Evolutionary conservation across 495 filamentous ascomycete species (phyloP).

Genomic region (Aeminium ludgeri): DNA sequence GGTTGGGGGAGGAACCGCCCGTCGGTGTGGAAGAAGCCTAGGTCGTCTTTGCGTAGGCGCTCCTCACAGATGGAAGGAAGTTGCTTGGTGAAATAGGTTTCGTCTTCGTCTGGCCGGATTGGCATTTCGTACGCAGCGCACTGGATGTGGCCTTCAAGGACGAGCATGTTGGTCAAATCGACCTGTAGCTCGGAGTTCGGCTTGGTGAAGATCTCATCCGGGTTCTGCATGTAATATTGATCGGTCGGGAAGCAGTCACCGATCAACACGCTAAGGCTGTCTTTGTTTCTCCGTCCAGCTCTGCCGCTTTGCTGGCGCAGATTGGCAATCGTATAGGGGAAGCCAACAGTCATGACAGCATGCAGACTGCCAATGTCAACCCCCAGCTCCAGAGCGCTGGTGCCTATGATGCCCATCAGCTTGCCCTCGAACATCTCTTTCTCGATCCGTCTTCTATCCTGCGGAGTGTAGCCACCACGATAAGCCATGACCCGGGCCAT

Average conservation of each 20-base stretch:
- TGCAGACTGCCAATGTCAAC: constrained; percentile 94
- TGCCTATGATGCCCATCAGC: constrained; percentile 83
- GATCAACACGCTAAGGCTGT: constrained; percentile 78
- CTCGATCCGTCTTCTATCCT: constrained; percentile 82
- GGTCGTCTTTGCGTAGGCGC: constrained; percentile 51
- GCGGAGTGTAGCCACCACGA: constrained; percentile 85
- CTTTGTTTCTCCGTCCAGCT: constrained; percentile 82
- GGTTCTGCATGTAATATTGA: constrained; percentile 93
- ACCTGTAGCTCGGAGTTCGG: constrained; percentile 80
- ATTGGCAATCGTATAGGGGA: constrained; percentile 89
- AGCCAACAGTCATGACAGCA: constrained; percentile 83
- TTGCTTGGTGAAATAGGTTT: constrained; percentile 60
- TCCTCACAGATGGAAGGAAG: constrained; percentile 56
- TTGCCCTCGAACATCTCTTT: constrained; percentile 95
- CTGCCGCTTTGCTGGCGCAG: constrained; percentile 87
- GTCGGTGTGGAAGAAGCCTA: constrained; percentile 80
- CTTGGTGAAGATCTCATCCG: constrained; percentile 86
- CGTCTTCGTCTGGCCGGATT: constrained; percentile 59
- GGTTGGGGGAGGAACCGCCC: constrained; percentile 76
- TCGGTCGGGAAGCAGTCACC: constrained; percentile 88
- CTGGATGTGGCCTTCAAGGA: constrained; percentile 85
- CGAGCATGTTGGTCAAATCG: constrained; percentile 77
- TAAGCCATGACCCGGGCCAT: constrained; percentile 83
- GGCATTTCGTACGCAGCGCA: constrained; percentile 94
- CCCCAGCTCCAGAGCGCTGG: constrained; percentile 80